Percentiles rank a stretch among this genome's conserved stretches.
phyloP scores from a whole-genome alignment of 345 rosid species.

The Gossypium anomalum region DNA sequence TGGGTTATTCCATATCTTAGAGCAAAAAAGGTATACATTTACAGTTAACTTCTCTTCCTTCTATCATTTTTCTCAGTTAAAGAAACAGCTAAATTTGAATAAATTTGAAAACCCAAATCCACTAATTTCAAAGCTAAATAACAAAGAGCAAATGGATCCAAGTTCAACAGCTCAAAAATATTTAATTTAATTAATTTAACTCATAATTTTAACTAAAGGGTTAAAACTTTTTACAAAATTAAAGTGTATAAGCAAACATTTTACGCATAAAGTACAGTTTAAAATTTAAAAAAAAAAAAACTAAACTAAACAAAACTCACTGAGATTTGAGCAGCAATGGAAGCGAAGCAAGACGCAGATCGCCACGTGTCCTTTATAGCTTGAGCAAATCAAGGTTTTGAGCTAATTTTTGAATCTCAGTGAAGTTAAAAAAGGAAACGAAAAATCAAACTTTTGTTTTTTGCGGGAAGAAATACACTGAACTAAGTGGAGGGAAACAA shows the following conservation, averaged over 20 bases:
- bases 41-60: conserved; percentile 22
- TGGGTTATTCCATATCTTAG: conserved; percentile 15
- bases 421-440: conserved; percentile 19
- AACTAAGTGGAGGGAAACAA: background rate
- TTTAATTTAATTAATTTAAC: conserved; percentile 10
- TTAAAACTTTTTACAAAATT: conserved; percentile 5
- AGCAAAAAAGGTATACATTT: background rate
- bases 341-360: conserved; percentile 53
- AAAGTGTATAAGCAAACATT: conserved; percentile 13
- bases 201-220: conserved; percentile 16
- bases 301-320: conserved; percentile 37
- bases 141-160: conserved; percentile 37
- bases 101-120: conserved; percentile 20
- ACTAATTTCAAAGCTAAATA: conserved; percentile 18
- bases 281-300: background rate
- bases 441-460: background rate
- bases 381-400: conserved; percentile 43
- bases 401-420: background rate
- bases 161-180: conserved; percentile 16
- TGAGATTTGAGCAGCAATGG: conserved; percentile 43
- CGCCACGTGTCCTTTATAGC: conserved; percentile 48
- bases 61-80: conserved; percentile 9
- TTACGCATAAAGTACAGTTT: conserved; percentile 17
- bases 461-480: background rate
- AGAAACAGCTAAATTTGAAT: conserved; percentile 25